Evolutionary conservation across 2,329 filamentous ascomycete genomes (phyloP).

Genomic region (Calonectria pseudoreteaudii): DNA sequence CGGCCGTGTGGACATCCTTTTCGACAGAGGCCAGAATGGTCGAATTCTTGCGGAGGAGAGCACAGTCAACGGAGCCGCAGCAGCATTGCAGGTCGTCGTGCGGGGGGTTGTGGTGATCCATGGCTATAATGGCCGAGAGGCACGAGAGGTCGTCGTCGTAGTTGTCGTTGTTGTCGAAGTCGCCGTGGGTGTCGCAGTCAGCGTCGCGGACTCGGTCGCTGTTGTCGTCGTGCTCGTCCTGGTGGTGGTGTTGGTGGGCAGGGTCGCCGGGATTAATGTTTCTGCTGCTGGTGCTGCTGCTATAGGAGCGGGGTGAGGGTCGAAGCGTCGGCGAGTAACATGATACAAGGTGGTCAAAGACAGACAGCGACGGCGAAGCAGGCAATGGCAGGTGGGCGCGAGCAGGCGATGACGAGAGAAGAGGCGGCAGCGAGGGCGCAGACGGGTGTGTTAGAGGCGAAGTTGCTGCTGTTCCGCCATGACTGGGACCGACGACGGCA

Average conservation of each 20-base stretch:
- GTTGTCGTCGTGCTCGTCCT: not conserved
- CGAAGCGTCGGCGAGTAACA: slow-evolving; percentile 10
- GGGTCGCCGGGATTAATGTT: slow-evolving; percentile 8
- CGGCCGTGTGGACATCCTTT: slow-evolving; percentile 87
- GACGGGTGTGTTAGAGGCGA: not conserved
- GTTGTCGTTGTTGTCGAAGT: not conserved
- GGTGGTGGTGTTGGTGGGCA: not conserved
- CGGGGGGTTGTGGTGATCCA: slow-evolving; percentile 42
- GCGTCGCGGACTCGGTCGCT: not conserved
- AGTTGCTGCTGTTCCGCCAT: slow-evolving; percentile 3
- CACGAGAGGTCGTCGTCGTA: not conserved
- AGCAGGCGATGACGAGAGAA: not conserved
- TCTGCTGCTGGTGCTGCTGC: not conserved
- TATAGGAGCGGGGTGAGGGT: slow-evolving; percentile 2
- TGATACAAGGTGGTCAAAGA: slow-evolving; percentile 11
- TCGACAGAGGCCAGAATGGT: slow-evolving; percentile 83
- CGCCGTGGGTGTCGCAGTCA: not conserved
- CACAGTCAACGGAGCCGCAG: slow-evolving; percentile 84
- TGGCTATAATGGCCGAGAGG: slow-evolving; percentile 35
- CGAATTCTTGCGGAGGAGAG: slow-evolving; percentile 84
- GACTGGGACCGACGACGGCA: slow-evolving; percentile 4
- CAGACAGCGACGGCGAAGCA: not conserved
- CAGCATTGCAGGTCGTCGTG: slow-evolving; percentile 74
- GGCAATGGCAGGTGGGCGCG: not conserved
- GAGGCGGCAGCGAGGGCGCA: not conserved